Evolutionary conservation across 1,139 yeast genomes (phyloP).

Genomic region (Candida glucosophila): DNA sequence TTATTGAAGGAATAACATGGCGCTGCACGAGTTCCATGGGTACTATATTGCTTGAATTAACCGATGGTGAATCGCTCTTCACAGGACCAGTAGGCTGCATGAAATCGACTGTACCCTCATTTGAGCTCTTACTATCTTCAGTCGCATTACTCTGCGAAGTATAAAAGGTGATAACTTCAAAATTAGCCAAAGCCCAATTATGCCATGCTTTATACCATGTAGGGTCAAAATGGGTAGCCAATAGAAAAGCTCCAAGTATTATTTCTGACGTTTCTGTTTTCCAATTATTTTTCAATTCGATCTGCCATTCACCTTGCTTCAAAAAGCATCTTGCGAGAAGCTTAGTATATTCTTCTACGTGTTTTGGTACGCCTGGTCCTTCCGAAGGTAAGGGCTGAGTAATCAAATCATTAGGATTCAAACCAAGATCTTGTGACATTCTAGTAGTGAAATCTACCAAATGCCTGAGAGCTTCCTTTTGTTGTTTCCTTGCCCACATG

Average conservation of each 20-base stretch:
- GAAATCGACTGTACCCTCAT: conserved; percentile 14
- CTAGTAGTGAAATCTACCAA: conserved; percentile 85
- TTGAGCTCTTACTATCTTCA: conserved; percentile 9
- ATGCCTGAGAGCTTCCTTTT: conserved; percentile 77
- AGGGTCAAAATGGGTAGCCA: conserved; percentile 90
- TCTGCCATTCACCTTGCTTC: conserved; percentile 98
- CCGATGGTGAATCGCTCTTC: conserved; percentile 9
- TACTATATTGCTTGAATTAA: conserved; percentile 16
- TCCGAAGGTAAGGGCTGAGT: conserved; percentile 81
- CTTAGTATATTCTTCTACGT: conserved; percentile 77
- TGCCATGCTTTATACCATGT: conserved; percentile 99
- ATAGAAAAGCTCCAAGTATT: conserved; percentile 80
- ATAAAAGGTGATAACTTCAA: conserved; percentile 77
- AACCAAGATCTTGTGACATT: conserved; percentile 80
- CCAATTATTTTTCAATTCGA: conserved; percentile 72
- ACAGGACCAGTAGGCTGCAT: conserved; percentile 16
- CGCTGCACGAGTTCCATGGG: conserved; percentile 61
- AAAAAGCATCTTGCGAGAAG: conserved; percentile 87
- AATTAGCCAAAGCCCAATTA: conserved; percentile 97
- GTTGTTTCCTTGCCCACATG: conserved; percentile 94
- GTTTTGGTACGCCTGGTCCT: conserved; percentile 66
- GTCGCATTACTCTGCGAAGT: conserved; percentile 31
- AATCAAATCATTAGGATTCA: conserved; percentile 71
- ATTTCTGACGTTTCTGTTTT: conserved; percentile 69
- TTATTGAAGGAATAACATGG: conserved; percentile 90